phyloP scores from a whole-genome alignment of 2,329 filamentous ascomycete species.

The Pseudogymnoascus sp. region DNA sequence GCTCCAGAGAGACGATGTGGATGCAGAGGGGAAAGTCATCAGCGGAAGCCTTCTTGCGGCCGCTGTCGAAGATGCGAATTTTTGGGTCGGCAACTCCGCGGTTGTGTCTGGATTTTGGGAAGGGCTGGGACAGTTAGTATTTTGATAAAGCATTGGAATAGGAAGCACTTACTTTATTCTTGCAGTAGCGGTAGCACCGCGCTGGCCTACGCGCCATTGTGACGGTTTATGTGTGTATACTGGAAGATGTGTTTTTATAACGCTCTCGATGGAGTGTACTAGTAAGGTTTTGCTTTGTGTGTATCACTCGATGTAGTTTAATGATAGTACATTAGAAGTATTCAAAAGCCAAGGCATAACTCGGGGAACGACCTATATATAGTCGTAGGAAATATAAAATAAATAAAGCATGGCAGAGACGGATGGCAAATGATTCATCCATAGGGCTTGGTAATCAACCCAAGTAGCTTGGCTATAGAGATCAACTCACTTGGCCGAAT shows the following conservation, averaged over 20 bases:
- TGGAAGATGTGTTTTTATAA: background rate
- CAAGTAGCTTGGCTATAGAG: constrained; percentile 2
- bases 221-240: constrained; percentile 44
- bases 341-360: background rate
- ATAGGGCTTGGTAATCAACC: background rate
- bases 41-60: constrained; percentile 96
- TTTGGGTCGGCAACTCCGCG: constrained; percentile 84
- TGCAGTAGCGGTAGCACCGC: constrained; percentile 99
- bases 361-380: constrained; percentile 6
- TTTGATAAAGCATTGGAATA: constrained; percentile 12
- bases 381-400: constrained; percentile 5
- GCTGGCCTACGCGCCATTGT: constrained; percentile 99
- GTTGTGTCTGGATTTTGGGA: constrained; percentile 99
- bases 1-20: constrained; percentile 99
- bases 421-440: constrained; percentile 1
- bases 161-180: constrained; percentile 83
- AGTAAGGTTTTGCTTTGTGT: background rate
- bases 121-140: constrained; percentile 51
- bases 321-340: background rate
- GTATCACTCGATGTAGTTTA: background rate
- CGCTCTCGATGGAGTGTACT: background rate
- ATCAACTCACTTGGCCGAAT: constrained; percentile 3
- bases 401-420: background rate
- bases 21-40: constrained; percentile 99
- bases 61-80: constrained; percentile 97